Conservation (phyloP, 2,329 filamentous ascomycete species). For the Sarocladium kiliense region DNA sequence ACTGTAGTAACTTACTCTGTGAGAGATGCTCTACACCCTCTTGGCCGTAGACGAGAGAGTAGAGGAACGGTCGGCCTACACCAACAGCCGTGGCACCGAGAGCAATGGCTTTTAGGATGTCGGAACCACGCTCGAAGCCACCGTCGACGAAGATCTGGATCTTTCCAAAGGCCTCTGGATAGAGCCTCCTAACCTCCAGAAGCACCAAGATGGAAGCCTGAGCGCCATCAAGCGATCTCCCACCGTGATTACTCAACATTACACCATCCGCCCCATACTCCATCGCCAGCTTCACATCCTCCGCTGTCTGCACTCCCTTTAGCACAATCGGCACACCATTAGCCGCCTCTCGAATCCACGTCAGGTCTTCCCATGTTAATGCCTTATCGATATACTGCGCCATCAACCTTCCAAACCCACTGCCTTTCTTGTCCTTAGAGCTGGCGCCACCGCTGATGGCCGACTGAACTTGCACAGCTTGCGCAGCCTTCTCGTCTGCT, state of each 20-base stretch:
- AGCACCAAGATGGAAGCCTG: conserved; percentile 43
- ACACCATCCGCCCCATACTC: conserved; percentile 47
- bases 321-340: conserved; percentile 46
- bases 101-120: conserved; percentile 49
- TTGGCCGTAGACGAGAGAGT: conserved; percentile 48
- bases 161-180: conserved; percentile 41
- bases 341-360: conserved; percentile 42
- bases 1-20: conserved; percentile 50
- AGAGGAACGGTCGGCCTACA: conserved; percentile 47
- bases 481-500: conserved; percentile 47
- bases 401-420: conserved; percentile 47
- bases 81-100: conserved; percentile 50
- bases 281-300: conserved; percentile 46
- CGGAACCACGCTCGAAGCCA: conserved; percentile 46
- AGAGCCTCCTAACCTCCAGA: conserved; percentile 43
- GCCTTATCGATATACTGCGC: conserved; percentile 45
- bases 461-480: conserved; percentile 34
- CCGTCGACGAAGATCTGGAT: conserved; percentile 50
- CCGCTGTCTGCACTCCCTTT: conserved; percentile 52
- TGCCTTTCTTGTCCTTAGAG: conserved; percentile 46
- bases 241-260: conserved; percentile 53
- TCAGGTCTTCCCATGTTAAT: conserved; percentile 46
- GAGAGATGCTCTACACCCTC: conserved; percentile 49
- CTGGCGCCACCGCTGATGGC: conserved; percentile 34
- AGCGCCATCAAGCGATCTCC: conserved; percentile 48